These are phyloP conservation scores for Thecaphora frezii DNA, from an alignment of 1,284 basidiomycete genomes.

Conservation along the genomic window DNA sequence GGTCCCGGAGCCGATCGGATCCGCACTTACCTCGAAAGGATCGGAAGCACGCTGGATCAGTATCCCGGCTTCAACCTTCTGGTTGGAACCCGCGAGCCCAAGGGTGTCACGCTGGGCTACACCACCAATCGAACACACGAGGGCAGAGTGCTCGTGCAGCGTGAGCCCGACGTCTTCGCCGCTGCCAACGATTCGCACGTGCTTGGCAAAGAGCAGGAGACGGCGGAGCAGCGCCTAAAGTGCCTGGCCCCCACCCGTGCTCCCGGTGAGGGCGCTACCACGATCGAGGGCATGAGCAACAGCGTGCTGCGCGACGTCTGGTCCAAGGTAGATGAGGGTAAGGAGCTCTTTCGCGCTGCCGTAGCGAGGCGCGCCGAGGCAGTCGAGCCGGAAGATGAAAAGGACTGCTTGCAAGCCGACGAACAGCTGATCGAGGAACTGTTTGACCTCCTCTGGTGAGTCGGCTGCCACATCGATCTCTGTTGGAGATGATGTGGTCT, in stretches of 20 bases:
- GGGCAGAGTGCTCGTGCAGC: neutral
- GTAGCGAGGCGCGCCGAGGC: neutral
- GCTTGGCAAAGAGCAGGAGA: neutral
- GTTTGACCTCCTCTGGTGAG: slow-evolving; percentile 23
- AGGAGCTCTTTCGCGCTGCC: neutral
- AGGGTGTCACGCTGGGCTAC: slow-evolving; percentile 14
- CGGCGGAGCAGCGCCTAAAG: no score
- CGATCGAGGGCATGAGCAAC: slow-evolving; percentile 23
- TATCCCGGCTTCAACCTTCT: slow-evolving; percentile 49
- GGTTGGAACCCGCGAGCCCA: slow-evolving; percentile 9
- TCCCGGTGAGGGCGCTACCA: neutral
- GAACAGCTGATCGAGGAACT: slow-evolving; percentile 13
- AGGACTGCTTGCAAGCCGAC: slow-evolving; percentile 1
- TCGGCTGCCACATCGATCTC: no score
- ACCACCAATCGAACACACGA: slow-evolving; percentile 21
- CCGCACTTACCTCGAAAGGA: slow-evolving; percentile 6
- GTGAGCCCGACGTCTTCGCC: slow-evolving; percentile 10
- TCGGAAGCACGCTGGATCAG: slow-evolving; percentile 9
- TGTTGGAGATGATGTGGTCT: no score
- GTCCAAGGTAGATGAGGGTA: slow-evolving; percentile 17
- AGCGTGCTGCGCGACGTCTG: slow-evolving; percentile 21
- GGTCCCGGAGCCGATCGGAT: no score
- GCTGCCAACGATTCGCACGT: no score
- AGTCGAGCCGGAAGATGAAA: no score
- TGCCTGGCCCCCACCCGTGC: no score